A percentile compares a stretch with the other conserved stretches of the same genome.
phyloP scores from a whole-genome alignment of 768 basidiomycete species.

The Collybia mongolica region DNA sequence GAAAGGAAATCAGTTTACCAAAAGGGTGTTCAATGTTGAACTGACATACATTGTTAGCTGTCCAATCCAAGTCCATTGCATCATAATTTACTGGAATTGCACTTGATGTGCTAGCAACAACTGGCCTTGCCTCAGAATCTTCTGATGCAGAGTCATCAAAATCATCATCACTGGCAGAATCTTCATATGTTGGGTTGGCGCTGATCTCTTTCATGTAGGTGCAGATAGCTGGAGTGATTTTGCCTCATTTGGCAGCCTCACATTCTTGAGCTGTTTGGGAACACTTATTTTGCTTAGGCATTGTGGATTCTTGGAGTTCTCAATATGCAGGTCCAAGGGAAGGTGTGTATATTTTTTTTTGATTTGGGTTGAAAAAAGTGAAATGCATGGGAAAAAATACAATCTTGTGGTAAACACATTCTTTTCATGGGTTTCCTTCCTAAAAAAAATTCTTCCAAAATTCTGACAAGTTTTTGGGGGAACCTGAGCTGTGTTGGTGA shows the following conservation, averaged over 20 bases:
- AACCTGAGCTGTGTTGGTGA: too few species aligned
- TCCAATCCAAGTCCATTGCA: not conserved
- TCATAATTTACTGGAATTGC: not conserved
- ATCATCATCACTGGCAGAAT: too few species aligned
- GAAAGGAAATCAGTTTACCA: not conserved
- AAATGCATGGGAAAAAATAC: not conserved
- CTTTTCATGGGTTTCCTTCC: too few species aligned
- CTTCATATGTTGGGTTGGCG: not conserved
- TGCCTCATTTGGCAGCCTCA: not conserved
- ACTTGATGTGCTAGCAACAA: not conserved
- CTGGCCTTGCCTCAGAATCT: not conserved
- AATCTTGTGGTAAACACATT: slow-evolving; percentile 2
- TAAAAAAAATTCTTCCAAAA: too few species aligned
- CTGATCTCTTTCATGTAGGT: not conserved
- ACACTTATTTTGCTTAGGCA: not conserved
- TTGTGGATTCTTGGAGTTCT: slow-evolving; percentile 1
- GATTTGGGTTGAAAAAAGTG: not conserved
- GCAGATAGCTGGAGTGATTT: not conserved
- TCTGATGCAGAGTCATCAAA: slow-evolving; percentile 1
- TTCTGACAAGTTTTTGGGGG: too few species aligned
- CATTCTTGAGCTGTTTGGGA: not conserved
- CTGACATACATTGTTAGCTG: not conserved
- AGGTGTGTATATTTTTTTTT: not conserved
- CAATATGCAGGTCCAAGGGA: not conserved
- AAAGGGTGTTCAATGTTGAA: not conserved